phyloP scores from a whole-genome alignment of 192 early-diverging fungal genomes.

The Mortierella hygrophila region DNA sequence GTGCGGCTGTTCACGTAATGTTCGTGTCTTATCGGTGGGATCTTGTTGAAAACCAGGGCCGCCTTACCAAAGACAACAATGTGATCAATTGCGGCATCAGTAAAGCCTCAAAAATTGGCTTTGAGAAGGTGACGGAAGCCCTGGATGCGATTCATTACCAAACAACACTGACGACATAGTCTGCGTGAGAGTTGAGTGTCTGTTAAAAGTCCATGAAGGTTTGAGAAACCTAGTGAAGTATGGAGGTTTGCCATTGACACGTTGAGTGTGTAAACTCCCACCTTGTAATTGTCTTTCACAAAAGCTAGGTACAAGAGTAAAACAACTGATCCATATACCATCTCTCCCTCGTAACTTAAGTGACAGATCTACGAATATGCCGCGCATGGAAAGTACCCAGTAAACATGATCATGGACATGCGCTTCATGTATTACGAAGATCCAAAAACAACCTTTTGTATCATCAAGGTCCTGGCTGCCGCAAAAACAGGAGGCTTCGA shows the following conservation, averaged over 20 bases:
- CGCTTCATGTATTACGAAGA: slow-evolving; percentile 54
- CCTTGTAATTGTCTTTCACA: too few relatives aligned
- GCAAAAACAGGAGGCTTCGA: slow-evolving; percentile 26
- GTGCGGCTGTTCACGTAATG: neutral
- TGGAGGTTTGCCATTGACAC: neutral
- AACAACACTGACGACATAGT: neutral
- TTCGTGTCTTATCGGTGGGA: too few relatives aligned
- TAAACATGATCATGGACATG: slow-evolving; percentile 31
- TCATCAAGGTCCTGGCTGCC: slow-evolving; percentile 38
- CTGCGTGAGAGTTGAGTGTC: neutral
- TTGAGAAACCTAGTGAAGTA: neutral
- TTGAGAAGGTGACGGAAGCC: neutral
- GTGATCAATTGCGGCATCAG: too few relatives aligned
- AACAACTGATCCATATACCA: too few relatives aligned
- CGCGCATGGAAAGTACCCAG: neutral
- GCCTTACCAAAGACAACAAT: neutral
- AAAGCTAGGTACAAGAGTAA: too few relatives aligned
- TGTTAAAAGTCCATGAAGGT: neutral
- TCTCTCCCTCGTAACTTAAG: too few relatives aligned
- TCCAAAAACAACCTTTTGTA: slow-evolving; percentile 41
- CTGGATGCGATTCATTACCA: slow-evolving; percentile 30
- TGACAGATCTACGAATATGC: slow-evolving; percentile 40
- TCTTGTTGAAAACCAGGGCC: neutral
- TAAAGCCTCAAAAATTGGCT: too few relatives aligned
- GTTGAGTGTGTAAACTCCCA: neutral